These are phyloP conservation scores for Chalara sp. DNA, from an alignment of 2,329 filamentous ascomycete genomes.

Conservation along the genomic window DNA sequence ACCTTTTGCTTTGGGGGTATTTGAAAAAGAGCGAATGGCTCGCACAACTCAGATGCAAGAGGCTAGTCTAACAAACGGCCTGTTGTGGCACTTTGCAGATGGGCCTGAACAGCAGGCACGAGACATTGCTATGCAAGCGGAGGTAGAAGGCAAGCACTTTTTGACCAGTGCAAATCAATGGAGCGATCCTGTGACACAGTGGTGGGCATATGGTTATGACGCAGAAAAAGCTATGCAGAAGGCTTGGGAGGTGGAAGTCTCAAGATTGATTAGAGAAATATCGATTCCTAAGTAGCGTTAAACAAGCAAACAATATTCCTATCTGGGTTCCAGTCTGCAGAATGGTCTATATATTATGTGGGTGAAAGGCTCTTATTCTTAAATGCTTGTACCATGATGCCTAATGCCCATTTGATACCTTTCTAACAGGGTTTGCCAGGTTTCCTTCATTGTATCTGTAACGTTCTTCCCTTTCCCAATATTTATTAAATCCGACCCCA, in stretches of 20 bases:
- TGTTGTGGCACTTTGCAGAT: constrained; percentile 13
- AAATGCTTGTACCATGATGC: too few species aligned
- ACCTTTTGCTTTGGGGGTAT: constrained; percentile 40
- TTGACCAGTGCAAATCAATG: constrained; percentile 34
- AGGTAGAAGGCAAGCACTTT: constrained; percentile 29
- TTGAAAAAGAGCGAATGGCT: constrained; percentile 48
- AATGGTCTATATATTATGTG: too few species aligned
- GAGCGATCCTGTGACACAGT: constrained; percentile 32
- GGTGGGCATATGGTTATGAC: constrained; percentile 36
- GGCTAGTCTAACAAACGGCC: constrained; percentile 6
- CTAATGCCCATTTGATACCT: too few species aligned
- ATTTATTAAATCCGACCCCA: too few species aligned
- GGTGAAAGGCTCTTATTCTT: too few species aligned
- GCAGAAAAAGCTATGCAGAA: constrained; percentile 21
- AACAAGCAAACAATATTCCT: too few species aligned
- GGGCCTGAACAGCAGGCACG: constrained; percentile 7
- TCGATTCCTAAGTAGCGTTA: too few species aligned
- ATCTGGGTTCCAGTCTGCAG: too few species aligned
- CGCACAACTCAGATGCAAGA: constrained; percentile 28
- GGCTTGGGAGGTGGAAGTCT: constrained; percentile 3
- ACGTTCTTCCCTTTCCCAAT: too few species aligned
- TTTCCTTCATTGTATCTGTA: too few species aligned
- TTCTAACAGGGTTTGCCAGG: too few species aligned
- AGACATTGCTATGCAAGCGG: constrained; percentile 29
- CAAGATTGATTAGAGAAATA: background rate